Evolutionary conservation across 2,329 filamentous ascomycete species (phyloP).

Genomic region (Dryadomyces quercivorus): DNA sequence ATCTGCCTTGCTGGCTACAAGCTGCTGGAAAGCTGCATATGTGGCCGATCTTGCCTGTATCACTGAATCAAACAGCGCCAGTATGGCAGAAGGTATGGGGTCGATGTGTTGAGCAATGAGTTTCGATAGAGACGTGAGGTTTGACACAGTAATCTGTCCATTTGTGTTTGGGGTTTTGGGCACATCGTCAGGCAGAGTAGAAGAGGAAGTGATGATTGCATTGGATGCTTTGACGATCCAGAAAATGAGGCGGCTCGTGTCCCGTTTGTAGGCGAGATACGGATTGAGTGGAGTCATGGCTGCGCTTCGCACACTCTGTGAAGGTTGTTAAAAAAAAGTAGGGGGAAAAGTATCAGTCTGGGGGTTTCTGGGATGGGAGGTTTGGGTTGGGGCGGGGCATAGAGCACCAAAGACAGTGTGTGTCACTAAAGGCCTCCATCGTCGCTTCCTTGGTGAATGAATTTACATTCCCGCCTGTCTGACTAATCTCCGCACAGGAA

Average conservation of each 20-base stretch:
- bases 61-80: constrained; percentile 23
- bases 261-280: constrained; percentile 26
- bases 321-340: too few species aligned
- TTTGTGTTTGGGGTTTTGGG: not conserved
- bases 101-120: constrained; percentile 25
- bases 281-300: constrained; percentile 17
- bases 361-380: too few species aligned
- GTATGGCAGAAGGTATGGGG: constrained; percentile 21
- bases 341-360: too few species aligned
- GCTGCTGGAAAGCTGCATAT: constrained; percentile 20
- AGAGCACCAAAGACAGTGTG: too few species aligned
- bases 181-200: constrained; percentile 5
- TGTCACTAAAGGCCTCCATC: too few species aligned
- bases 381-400: too few species aligned
- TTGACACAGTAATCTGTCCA: constrained; percentile 20
- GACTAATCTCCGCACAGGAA: too few species aligned
- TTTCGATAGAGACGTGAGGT: constrained; percentile 25
- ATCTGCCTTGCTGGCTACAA: constrained; percentile 19
- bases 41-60: constrained; percentile 22
- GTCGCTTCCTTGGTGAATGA: too few species aligned
- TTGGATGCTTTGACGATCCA: constrained; percentile 28
- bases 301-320: not conserved
- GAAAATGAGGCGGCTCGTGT: constrained; percentile 23
- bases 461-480: too few species aligned
- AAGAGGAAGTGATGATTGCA: constrained; percentile 16